Conservation (phyloP, 148 eudicot genomes). For the Rhododendron griersonianum region DNA sequence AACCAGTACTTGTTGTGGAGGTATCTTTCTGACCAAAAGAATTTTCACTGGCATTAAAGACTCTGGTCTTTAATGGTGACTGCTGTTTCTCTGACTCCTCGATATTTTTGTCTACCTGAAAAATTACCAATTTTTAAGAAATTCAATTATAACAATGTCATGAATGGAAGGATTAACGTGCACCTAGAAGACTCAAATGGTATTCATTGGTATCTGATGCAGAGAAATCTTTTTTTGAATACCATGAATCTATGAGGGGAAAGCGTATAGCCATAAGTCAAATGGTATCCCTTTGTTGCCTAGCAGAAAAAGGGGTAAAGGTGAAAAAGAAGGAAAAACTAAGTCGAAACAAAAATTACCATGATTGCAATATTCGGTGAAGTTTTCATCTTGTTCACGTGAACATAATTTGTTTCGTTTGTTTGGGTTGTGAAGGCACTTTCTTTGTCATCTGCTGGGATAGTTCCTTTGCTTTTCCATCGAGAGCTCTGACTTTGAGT, state of each 20-base stretch:
- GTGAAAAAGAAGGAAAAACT: background rate
- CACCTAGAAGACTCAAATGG: background rate
- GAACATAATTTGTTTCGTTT: conserved; percentile 16
- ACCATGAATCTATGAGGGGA: background rate
- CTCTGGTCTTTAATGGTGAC: conserved; percentile 14
- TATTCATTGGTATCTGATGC: background rate
- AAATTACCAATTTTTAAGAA: background rate
- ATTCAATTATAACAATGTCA: background rate
- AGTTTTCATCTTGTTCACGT: conserved; percentile 15
- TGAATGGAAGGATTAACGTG: background rate
- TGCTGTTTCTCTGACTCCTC: conserved; percentile 22
- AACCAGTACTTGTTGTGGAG: conserved; percentile 2
- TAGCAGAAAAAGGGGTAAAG: background rate
- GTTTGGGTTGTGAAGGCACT: conserved; percentile 12
- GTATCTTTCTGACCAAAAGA: conserved; percentile 14
- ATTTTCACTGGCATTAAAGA: conserved; percentile 13
- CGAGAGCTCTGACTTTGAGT: conserved; percentile 36
- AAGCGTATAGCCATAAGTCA: background rate
- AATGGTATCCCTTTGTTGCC: background rate
- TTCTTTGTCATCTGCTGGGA: conserved; percentile 27
- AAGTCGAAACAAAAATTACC: conserved; percentile 26
- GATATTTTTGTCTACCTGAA: conserved; percentile 41
- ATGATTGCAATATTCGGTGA: conserved; percentile 23
- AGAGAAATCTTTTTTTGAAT: background rate
- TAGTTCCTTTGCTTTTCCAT: conserved; percentile 24